Evolutionary conservation across 139 green algal species (phyloP).

Genomic region (Diplosphaera chodatii): DNA sequence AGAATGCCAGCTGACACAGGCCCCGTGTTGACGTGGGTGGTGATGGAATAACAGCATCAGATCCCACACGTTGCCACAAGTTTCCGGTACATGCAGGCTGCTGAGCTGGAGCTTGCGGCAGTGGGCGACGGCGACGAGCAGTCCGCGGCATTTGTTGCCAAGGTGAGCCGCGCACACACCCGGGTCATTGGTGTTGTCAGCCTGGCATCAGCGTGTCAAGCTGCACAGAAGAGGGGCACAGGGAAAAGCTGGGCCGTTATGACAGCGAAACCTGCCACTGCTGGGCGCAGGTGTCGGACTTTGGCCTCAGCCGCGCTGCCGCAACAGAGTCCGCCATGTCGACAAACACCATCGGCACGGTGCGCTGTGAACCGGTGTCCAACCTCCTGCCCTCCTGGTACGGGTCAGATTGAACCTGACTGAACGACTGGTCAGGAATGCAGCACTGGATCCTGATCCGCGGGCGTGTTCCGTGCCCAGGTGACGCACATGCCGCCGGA

Average conservation of each 20-base stretch:
- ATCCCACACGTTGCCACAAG: too few relatives aligned
- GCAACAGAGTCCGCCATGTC: neutral
- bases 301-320: neutral
- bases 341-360: neutral
- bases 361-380: neutral
- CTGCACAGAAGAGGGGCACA: too few relatives aligned
- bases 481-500: slow-evolving; percentile 19
- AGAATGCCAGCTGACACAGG: too few relatives aligned
- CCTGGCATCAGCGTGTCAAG: neutral
- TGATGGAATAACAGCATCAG: too few relatives aligned
- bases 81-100: too few relatives aligned
- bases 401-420: too few relatives aligned
- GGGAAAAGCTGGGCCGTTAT: too few relatives aligned
- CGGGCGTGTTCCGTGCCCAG: neutral
- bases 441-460: too few relatives aligned
- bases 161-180: neutral
- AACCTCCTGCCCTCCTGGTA: neutral
- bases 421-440: too few relatives aligned
- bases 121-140: too few relatives aligned
- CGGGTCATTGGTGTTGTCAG: too few relatives aligned
- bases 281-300: neutral
- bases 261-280: neutral
- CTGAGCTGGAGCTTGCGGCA: neutral
- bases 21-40: too few relatives aligned
- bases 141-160: neutral